Evolutionary conservation across 2,329 filamentous ascomycete genomes (phyloP), one percentile per base, ranked within the genome.

Genomic region (Diaporthe ilicicola): DNA sequence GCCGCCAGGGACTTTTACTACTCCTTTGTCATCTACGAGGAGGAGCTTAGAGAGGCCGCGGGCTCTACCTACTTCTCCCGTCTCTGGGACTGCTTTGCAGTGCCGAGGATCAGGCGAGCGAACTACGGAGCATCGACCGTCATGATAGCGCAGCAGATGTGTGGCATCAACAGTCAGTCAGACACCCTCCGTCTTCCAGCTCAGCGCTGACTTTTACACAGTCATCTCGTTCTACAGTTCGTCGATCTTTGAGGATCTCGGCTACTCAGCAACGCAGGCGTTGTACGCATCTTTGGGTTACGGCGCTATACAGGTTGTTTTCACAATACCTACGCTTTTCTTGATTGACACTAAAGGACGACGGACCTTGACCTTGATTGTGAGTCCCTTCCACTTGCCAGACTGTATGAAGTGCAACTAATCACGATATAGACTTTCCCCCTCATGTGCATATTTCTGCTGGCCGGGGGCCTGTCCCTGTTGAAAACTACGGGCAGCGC

Each of bases 51-150:
- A 24, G 82, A 79, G 39, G 32, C 62, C 4, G 61, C 62, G 1
- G 76, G 85, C 7, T 87, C 82, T 75, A 91, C 86, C 79, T 91
- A 92, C 76, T 42, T 89, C 62, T 87, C 83, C 27, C 88, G 92
- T 19, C 90, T 93, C 74, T 75, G 86, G 46, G 88, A 93, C 77
- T 82, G 92, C 1, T 92, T 94, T 76, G 92, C 89, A 13, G 87
- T 94, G 70, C 90, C 92, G 1, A 88, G 92, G 56, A 84, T 93
- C 13, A 88, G 91, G 17, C 87, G 91, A 50, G 94, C 94, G 3
- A 95, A 91, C 4, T 85, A 93, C 37, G 94, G 93, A 7, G 92
- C 93, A 0, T 93, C 91, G 74, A 89, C 90, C 1, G 93, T 95
- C 74, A 97, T 97, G 94, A 90, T 93, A 76, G 90, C 90, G 0